Percentiles rank a stretch among this genome's conserved stretches.
Conservation (phyloP, 2,329 filamentous ascomycete species). For the Cladosporium sphaerospermum region DNA sequence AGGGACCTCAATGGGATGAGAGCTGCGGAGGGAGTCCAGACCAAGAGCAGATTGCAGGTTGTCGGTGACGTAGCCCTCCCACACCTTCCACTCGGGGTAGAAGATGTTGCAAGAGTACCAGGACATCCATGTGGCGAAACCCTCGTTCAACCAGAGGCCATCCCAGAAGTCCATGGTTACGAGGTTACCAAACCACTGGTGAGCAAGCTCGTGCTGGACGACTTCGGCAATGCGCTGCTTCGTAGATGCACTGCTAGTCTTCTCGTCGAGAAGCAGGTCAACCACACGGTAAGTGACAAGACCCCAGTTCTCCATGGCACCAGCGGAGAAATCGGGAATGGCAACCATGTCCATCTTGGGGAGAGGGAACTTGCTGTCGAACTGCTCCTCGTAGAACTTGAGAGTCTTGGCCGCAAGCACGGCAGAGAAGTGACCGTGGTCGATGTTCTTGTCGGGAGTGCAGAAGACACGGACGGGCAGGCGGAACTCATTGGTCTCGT, state of each 20-base stretch:
- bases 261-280: conserved; percentile 84
- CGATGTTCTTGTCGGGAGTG: conserved; percentile 80
- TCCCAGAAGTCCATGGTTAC: conserved; percentile 99
- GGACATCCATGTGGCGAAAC: conserved; percentile 87
- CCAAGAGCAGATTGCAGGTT: conserved; percentile 82
- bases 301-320: conserved; percentile 99
- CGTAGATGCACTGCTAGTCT: conserved; percentile 77
- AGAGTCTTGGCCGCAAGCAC: conserved; percentile 84
- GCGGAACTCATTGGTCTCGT: conserved; percentile 86
- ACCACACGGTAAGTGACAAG: conserved; percentile 92
- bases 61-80: conserved; percentile 91
- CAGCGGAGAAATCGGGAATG: conserved; percentile 90
- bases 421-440: conserved; percentile 84
- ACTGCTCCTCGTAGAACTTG: conserved; percentile 92
- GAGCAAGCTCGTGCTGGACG: conserved; percentile 92
- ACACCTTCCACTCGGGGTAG: conserved; percentile 97
- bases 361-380: conserved; percentile 77
- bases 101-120: conserved; percentile 92
- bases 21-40: conserved; percentile 86
- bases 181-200: conserved; percentile 97
- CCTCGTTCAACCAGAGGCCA: conserved; percentile 91
- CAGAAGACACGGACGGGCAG: conserved; percentile 92
- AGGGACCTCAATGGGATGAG: conserved; percentile 92
- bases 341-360: conserved; percentile 97
- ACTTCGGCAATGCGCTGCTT: conserved; percentile 93